Base-by-base conservation (phyloP, 2,329 filamentous ascomycete species). In the Cercospora sp. region DNA sequence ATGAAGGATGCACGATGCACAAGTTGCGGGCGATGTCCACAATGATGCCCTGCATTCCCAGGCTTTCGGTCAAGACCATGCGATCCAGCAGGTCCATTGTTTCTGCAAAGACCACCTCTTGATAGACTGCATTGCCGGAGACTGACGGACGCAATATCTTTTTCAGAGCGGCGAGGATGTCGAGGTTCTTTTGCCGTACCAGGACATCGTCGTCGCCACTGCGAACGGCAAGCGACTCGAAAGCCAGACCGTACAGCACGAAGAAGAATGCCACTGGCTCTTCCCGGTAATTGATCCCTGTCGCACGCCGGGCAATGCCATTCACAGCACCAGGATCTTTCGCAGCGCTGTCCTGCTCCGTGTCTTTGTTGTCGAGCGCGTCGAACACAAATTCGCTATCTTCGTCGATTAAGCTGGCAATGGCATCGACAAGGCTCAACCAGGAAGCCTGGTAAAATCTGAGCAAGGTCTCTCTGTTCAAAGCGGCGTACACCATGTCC, bases 241-340 rank as follows among this genome's bases (percentile, higher is more conserved):
- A 98, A 0, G 94, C 93, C 66, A 99, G 90, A 10, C 95, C 95
- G 74, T 98, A 99, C 0, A 99, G 86, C 13, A 99, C 94, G 75
- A 99, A 99, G 83, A 99, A 99, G 84, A 99, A 99, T 0, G 95
- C 95, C 1, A 98, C 93, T 0, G 95, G 95, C 78, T 99, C 95
- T 76, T 98, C 94, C 59, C 95, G 91, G 78, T 99, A 99, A 79
- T 98, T 98, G 82, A 99, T 98, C 72, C 94, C 92, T 60, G 89
- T 85, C 3, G 85, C 86, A 77, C 90, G 92, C 16, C 84, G 82
- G 53, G 86, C 82, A 2, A 78, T 72, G 36, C 42, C 69, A 12
- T 71, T 70, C 3, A 71, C 69, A 10, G 63, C 65, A 23, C 63
- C 66, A 3, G 70, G 60, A 3, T 71, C 62, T 2, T 67, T 69